Evolutionary conservation across 2,329 filamentous ascomycete genomes (phyloP).

Genomic region (Chlorencoelia australis): DNA sequence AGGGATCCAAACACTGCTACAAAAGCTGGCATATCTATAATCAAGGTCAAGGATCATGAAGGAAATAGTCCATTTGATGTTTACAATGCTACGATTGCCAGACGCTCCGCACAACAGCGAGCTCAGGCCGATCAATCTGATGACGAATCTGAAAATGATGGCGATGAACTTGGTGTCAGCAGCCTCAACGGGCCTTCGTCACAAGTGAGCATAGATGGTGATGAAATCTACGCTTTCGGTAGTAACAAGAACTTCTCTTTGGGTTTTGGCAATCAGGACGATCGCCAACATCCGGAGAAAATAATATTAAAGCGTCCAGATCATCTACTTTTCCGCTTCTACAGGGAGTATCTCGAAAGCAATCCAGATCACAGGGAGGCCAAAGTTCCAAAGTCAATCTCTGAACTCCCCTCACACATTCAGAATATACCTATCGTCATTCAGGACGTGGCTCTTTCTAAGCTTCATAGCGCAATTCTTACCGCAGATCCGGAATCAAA

Average conservation of each 20-base stretch:
- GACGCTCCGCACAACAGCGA: conserved; percentile 48
- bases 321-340: conserved; percentile 63
- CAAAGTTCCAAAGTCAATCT: conserved; percentile 20
- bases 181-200: conserved; percentile 1
- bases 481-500: conserved; percentile 84
- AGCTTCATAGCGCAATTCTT: conserved; percentile 80
- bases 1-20: conserved; percentile 43
- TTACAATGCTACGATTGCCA: conserved; percentile 77
- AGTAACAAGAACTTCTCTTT: conserved; percentile 93
- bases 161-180: conserved; percentile 19
- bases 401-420: conserved; percentile 62
- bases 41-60: conserved; percentile 93
- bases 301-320: conserved; percentile 67
- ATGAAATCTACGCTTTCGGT: conserved; percentile 88
- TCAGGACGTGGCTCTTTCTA: conserved; percentile 78
- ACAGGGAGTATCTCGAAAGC: conserved; percentile 52
- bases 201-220: conserved; percentile 42
- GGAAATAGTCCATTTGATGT: conserved; percentile 91
- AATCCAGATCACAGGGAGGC: conserved; percentile 16
- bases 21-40: conserved; percentile 57
- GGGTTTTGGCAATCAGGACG: conserved; percentile 90
- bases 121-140: conserved; percentile 27
- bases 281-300: conserved; percentile 86
- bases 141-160: conserved; percentile 42
- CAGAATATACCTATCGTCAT: conserved; percentile 63